Conservation (phyloP, 2,329 filamentous ascomycete genomes). For the Dothideomycetidae sp. region DNA sequence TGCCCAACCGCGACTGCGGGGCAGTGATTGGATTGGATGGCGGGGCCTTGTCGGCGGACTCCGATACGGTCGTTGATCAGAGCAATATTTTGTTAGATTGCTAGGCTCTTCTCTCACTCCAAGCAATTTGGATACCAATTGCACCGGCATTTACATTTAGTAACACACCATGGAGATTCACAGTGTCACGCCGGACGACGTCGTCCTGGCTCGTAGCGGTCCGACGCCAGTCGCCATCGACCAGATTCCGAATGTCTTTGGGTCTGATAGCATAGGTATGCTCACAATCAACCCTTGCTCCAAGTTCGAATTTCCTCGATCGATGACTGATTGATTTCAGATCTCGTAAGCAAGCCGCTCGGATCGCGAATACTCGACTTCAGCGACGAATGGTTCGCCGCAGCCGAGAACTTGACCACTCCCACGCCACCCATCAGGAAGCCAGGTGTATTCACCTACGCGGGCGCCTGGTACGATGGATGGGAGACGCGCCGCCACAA, state of each 20-base stretch:
- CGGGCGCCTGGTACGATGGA: conserved; percentile 50
- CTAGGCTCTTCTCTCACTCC: conserved; percentile 16
- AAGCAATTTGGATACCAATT: not conserved
- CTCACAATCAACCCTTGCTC: not conserved
- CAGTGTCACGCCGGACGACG: conserved; percentile 10
- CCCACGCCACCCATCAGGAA: conserved; percentile 41
- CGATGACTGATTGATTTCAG: conserved; percentile 12
- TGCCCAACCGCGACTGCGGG: too few species aligned
- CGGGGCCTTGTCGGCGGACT: too few species aligned
- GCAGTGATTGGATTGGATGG: too few species aligned
- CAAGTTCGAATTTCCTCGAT: too few species aligned
- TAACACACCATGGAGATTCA: conserved; percentile 10
- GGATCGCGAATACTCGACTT: conserved; percentile 40
- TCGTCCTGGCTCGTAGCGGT: not conserved
- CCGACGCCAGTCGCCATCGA: conserved; percentile 27
- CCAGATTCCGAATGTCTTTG: conserved; percentile 41
- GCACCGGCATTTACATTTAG: not conserved
- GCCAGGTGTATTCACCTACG: conserved; percentile 44
- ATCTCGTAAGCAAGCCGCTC: conserved; percentile 39
- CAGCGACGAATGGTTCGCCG: conserved; percentile 49
- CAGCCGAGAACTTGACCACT: conserved; percentile 44
- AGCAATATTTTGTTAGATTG: conserved; percentile 8
- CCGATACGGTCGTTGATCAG: not conserved
- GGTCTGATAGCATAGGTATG: conserved; percentile 38
- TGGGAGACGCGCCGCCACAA: conserved; percentile 52